phyloP scores from a whole-genome alignment of 129 eudicot species.

The Centrapalus pauciflorus region DNA sequence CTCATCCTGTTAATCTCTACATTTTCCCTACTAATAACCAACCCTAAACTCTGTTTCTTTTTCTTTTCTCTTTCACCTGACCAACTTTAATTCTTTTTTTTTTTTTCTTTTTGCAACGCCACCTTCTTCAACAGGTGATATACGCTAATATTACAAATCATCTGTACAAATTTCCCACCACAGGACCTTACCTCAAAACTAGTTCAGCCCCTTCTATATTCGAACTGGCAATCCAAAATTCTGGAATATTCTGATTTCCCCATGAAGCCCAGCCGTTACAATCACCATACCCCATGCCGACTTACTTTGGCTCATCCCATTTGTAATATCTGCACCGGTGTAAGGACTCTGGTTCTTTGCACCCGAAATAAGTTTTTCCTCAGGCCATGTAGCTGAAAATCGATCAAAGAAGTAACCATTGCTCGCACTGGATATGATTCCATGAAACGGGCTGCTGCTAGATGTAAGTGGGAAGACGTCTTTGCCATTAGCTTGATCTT shows the following conservation, averaged over 20 bases:
- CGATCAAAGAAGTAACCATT: constrained; percentile 81
- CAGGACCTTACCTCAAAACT: constrained; percentile 2
- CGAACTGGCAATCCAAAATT: constrained; percentile 87
- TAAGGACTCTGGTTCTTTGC: constrained; percentile 48
- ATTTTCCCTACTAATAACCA: constrained; percentile 32
- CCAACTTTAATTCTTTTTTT: constrained; percentile 27
- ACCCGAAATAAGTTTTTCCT: constrained; percentile 68
- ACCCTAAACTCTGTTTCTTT: constrained; percentile 9
- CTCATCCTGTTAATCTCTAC: constrained; percentile 42
- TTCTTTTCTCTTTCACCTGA: constrained; percentile 22
- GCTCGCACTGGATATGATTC: constrained; percentile 61
- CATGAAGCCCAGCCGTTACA: constrained; percentile 83
- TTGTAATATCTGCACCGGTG: constrained; percentile 54
- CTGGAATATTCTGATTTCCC: constrained; percentile 85
- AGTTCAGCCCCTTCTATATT: constrained; percentile 29
- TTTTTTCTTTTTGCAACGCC: constrained; percentile 10
- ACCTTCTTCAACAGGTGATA: constrained; percentile 27
- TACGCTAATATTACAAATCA: constrained; percentile 59
- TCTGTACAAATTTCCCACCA: constrained; percentile 55
- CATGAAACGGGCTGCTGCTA: constrained; percentile 53
- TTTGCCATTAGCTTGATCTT: constrained; percentile 32
- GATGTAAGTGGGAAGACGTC: constrained; percentile 39
- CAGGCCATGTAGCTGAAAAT: constrained; percentile 94
- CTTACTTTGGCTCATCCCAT: constrained; percentile 40
- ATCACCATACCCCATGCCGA: constrained; percentile 97